Conservation (phyloP, 2,329 filamentous ascomycete genomes). For the Nigrospora oryzae region DNA sequence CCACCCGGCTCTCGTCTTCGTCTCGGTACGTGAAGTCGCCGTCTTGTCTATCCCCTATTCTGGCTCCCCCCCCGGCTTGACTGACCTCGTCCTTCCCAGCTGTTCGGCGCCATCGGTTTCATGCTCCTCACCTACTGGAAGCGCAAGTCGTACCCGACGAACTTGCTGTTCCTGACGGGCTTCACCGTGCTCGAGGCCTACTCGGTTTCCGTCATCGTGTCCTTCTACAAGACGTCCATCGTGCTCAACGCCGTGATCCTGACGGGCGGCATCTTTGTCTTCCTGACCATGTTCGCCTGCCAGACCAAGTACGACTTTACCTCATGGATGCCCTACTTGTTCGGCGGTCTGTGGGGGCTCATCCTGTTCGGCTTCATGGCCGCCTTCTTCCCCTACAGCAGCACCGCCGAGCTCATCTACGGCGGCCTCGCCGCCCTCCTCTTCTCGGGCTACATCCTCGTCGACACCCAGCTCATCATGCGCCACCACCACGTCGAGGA, state of each 20-base stretch:
- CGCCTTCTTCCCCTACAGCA: constrained; percentile 78
- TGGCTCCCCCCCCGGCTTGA: background rate
- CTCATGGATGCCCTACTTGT: constrained; percentile 91
- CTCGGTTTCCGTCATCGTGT: constrained; percentile 84
- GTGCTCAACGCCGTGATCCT: constrained; percentile 87
- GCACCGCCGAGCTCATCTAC: constrained; percentile 77
- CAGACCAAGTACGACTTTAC: constrained; percentile 99
- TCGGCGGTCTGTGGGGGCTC: constrained; percentile 81
- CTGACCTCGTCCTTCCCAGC: constrained; percentile 15
- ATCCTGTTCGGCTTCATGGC: constrained; percentile 91
- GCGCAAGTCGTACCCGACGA: constrained; percentile 89
- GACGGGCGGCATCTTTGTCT: constrained; percentile 74
- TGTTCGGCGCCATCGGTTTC: constrained; percentile 76
- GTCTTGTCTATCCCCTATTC: background rate
- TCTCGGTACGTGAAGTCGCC: constrained; percentile 48
- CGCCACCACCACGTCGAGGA: constrained; percentile 96
- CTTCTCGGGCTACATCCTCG: constrained; percentile 90
- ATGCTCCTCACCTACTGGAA: constrained; percentile 92
- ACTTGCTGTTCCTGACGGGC: constrained; percentile 81
- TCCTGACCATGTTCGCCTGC: constrained; percentile 82
- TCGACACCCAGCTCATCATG: constrained; percentile 94
- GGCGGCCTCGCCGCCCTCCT: constrained; percentile 74
- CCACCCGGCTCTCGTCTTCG: constrained; percentile 77
- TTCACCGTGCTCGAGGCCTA: constrained; percentile 95
- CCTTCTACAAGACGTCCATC: constrained; percentile 75